These are phyloP conservation scores for Babesia caballi DNA, from an alignment of 169 alveolate species.

Conservation along the genomic window DNA sequence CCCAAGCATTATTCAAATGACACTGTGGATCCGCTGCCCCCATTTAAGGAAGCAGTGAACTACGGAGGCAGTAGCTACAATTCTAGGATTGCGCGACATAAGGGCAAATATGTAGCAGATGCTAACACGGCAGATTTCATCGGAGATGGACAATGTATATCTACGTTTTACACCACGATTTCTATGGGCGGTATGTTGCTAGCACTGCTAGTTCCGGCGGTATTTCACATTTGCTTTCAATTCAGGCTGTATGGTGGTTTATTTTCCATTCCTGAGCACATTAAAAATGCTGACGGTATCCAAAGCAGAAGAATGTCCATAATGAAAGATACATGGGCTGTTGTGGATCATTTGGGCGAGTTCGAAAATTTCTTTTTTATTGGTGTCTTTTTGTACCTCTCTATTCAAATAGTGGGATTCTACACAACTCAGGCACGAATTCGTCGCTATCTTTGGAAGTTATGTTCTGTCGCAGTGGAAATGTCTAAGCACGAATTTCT, in stretches of 20 bases:
- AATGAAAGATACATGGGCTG: background rate
- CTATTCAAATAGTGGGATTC: slow-evolving; percentile 47
- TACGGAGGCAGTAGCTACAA: background rate
- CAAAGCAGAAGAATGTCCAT: background rate
- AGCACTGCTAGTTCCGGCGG: slow-evolving; percentile 31
- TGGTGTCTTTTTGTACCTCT: slow-evolving; percentile 45
- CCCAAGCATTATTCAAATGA: background rate
- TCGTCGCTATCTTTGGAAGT: slow-evolving; percentile 29
- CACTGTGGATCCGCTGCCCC: background rate
- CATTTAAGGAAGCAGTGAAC: background rate
- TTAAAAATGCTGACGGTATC: background rate
- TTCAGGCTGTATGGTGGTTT: slow-evolving; percentile 41
- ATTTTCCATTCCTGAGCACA: background rate
- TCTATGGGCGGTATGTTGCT: slow-evolving; percentile 35
- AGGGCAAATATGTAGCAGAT: background rate
- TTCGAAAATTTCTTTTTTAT: slow-evolving; percentile 54
- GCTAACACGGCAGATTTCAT: background rate
- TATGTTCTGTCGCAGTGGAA: slow-evolving; percentile 41
- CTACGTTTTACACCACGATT: slow-evolving; percentile 14
- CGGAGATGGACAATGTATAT: slow-evolving; percentile 19
- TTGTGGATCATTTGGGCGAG: slow-evolving; percentile 38
- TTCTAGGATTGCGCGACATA: background rate
- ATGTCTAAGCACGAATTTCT: slow-evolving; percentile 23
- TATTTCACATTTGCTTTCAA: slow-evolving; percentile 53
- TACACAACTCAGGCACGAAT: slow-evolving; percentile 26